These are phyloP conservation scores for Bryoglossum gracile DNA, from an alignment of 495 filamentous ascomycete genomes.

Conservation along the genomic window DNA sequence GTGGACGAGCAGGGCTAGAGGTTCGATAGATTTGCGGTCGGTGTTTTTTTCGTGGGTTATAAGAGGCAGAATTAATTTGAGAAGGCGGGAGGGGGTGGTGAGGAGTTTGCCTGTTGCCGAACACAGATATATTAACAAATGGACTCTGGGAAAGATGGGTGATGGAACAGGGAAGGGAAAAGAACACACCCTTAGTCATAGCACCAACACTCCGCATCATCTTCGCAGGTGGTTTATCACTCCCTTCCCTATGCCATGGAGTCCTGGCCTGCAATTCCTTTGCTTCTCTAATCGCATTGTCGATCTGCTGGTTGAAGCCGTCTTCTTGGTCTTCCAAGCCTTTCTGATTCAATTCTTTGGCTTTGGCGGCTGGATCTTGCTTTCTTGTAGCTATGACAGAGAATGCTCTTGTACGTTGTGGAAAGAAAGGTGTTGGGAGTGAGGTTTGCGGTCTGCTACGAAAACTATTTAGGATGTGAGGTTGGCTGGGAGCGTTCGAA, in stretches of 20 bases:
- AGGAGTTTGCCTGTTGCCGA: conserved; percentile 74
- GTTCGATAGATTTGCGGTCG: conserved; percentile 62
- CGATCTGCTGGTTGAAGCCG: conserved; percentile 26
- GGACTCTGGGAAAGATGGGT: neutral
- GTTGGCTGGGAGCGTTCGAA: neutral
- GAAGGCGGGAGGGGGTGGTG: conserved; percentile 79
- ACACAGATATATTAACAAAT: conserved; percentile 48
- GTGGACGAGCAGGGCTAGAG: conserved; percentile 82
- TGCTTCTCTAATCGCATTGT: conserved; percentile 33
- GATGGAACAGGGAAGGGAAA: neutral
- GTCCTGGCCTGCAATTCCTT: conserved; percentile 43
- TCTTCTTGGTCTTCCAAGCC: conserved; percentile 18
- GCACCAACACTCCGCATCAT: conserved; percentile 27
- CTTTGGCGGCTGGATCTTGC: conserved; percentile 5
- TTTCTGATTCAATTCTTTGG: conserved; percentile 24
- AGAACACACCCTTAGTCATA: conserved; percentile 26
- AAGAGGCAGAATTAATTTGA: conserved; percentile 84
- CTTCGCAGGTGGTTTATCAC: conserved; percentile 48
- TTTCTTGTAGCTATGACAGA: neutral
- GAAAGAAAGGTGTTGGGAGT: neutral
- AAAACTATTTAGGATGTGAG: conserved; percentile 1
- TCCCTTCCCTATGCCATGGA: conserved; percentile 67
- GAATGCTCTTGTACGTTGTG: neutral
- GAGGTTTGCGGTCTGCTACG: conserved; percentile 11
- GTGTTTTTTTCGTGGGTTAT: conserved; percentile 42